phyloP scores from a whole-genome alignment of 2,329 filamentous ascomycete species.

The Fusarium tanahbumbuense region DNA sequence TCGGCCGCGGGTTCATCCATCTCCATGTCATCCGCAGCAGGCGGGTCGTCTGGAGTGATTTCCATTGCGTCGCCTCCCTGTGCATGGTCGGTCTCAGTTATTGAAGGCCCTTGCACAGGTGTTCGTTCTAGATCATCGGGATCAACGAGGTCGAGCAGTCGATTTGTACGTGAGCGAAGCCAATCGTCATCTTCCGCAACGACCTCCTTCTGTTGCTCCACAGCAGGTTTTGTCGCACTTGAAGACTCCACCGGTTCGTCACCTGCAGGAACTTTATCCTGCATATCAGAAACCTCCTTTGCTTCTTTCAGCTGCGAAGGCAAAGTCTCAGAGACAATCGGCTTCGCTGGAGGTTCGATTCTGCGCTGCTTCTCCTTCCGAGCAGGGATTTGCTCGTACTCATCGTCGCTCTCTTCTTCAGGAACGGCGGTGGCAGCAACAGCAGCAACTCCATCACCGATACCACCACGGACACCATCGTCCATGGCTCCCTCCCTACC shows the following conservation, averaged over 20 bases:
- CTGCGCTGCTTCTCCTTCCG: slow-evolving; percentile 62
- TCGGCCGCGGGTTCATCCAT: slow-evolving; percentile 45
- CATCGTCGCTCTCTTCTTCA: slow-evolving; percentile 75
- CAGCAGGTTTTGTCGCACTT: slow-evolving; percentile 37
- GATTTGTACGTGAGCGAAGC: slow-evolving; percentile 88
- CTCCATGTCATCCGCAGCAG: slow-evolving; percentile 34
- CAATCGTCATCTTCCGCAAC: slow-evolving; percentile 85
- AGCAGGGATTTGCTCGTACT: slow-evolving; percentile 75
- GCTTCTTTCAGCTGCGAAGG: slow-evolving; percentile 37
- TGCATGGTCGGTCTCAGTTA: slow-evolving; percentile 29
- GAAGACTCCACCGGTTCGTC: slow-evolving; percentile 38
- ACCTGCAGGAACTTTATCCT: slow-evolving; percentile 28
- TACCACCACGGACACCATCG: slow-evolving; percentile 45
- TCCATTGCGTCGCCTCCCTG: slow-evolving; percentile 31
- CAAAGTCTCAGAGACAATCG: slow-evolving; percentile 31
- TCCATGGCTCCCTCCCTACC: slow-evolving; percentile 51
- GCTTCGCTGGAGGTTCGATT: slow-evolving; percentile 46
- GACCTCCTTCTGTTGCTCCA: slow-evolving; percentile 45
- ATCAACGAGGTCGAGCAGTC: slow-evolving; percentile 85
- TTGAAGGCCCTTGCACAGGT: slow-evolving; percentile 30
- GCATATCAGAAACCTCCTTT: slow-evolving; percentile 19
- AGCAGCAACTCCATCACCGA: slow-evolving; percentile 35
- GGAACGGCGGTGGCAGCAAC: slow-evolving; percentile 53
- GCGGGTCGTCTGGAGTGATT: slow-evolving; percentile 27
- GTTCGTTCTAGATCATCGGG: slow-evolving; percentile 66